These are phyloP conservation scores for Orobanche coerulescens DNA, from an alignment of 257 asterid species.

Conservation along the genomic window DNA sequence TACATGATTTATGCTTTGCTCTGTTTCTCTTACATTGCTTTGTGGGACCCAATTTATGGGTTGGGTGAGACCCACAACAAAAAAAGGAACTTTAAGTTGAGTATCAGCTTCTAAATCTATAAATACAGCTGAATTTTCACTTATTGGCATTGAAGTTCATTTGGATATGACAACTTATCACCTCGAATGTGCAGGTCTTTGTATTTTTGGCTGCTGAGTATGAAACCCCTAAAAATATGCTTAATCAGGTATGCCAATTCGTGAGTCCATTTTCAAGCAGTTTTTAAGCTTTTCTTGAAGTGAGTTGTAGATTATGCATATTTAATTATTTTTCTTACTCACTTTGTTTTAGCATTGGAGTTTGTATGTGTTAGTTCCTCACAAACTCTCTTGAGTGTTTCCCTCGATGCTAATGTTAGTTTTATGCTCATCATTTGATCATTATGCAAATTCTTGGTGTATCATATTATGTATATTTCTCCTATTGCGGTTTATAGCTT, in stretches of 20 bases:
- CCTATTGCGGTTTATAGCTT: background rate
- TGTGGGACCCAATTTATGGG: background rate
- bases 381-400: background rate
- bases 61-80: background rate
- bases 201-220: slow-evolving; percentile 97
- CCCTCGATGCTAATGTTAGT: background rate
- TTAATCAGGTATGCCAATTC: slow-evolving; percentile 62
- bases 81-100: background rate
- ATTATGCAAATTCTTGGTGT: background rate
- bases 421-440: background rate
- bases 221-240: slow-evolving; percentile 64
- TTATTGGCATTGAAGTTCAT: slow-evolving; percentile 8
- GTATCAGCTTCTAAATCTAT: background rate
- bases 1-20: background rate
- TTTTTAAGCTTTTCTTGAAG: background rate
- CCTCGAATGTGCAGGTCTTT: slow-evolving; percentile 58
- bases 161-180: background rate
- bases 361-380: slow-evolving; percentile 1
- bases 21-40: background rate
- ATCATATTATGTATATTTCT: background rate
- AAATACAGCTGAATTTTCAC: background rate
- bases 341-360: background rate
- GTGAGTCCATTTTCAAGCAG: slow-evolving; percentile 10
- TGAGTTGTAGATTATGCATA: slow-evolving; percentile 4
- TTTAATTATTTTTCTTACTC: background rate